phyloP scores from a whole-genome alignment of 139 green algal genomes.

The Chlamydomonas sp. region DNA sequence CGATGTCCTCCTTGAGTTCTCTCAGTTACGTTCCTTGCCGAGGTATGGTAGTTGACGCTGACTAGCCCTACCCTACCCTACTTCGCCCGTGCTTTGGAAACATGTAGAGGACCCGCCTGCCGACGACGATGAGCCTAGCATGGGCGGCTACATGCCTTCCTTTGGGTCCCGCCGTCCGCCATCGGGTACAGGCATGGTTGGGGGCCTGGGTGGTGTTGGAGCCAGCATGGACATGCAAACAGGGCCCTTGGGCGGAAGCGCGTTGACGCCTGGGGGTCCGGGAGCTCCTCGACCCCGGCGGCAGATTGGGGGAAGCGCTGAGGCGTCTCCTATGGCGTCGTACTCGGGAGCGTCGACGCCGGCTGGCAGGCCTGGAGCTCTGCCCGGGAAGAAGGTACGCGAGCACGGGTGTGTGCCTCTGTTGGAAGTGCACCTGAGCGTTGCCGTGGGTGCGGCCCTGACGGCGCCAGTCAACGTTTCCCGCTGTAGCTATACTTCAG shows the following conservation, averaged over 20 bases:
- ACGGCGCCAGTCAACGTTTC: no score
- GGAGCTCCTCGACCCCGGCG: slow-evolving; percentile 19
- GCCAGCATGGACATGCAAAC: not conserved
- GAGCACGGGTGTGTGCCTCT: not conserved
- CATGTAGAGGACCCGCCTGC: not conserved
- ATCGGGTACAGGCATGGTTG: not conserved
- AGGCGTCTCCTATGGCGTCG: slow-evolving; percentile 13
- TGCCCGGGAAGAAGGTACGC: not conserved
- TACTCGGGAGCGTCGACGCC: not conserved
- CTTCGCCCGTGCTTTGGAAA: no score
- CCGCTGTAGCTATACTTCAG: not conserved
- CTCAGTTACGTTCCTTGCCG: no score
- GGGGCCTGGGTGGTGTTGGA: not conserved
- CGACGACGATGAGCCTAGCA: slow-evolving; percentile 18
- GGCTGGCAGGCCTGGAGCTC: not conserved
- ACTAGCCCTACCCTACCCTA: no score
- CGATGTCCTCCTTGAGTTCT: no score
- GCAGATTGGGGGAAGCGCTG: slow-evolving; percentile 12
- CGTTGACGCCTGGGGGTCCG: slow-evolving; percentile 1
- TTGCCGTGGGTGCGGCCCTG: not conserved
- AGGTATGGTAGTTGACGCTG: no score
- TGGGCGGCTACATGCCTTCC: slow-evolving; percentile 45
- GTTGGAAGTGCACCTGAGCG: not conserved
- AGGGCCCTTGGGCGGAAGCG: not conserved
- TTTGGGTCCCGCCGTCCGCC: slow-evolving; percentile 3